Percentiles rank a stretch among this genome's conserved stretches.
These are phyloP conservation scores for Arthroderma sp. DNA, from an alignment of 2,329 filamentous ascomycete genomes.

Conservation along the genomic window DNA sequence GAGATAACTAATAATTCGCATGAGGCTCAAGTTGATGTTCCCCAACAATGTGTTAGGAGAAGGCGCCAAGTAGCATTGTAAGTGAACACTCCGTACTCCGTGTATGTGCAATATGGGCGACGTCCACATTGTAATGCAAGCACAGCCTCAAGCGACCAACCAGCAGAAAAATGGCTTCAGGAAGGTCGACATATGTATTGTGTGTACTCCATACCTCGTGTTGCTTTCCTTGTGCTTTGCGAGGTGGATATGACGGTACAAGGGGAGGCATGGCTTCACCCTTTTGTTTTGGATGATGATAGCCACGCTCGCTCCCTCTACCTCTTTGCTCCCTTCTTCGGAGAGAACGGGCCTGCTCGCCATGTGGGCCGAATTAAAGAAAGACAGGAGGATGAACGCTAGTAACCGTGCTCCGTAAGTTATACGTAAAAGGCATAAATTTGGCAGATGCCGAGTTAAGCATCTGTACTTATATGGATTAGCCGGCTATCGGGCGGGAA, in stretches of 20 bases:
- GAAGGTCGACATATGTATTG: too few species aligned
- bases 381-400: background rate
- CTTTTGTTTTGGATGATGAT: background rate
- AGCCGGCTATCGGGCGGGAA: background rate
- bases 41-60: background rate
- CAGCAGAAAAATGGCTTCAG: background rate
- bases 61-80: too few species aligned
- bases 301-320: background rate
- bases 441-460: background rate
- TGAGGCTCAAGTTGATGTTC: slow-evolving; percentile 1
- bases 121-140: background rate
- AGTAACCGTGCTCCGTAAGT: background rate
- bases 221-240: background rate
- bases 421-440: background rate
- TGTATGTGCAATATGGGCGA: background rate
- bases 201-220: too few species aligned
- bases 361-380: slow-evolving; percentile 1
- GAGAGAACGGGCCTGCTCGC: background rate
- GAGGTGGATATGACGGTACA: background rate
- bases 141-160: background rate
- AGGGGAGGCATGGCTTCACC: too few species aligned
- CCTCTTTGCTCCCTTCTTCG: background rate
- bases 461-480: too few species aligned
- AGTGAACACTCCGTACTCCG: too few species aligned
- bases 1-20: background rate